Conservation (phyloP, 1,284 basidiomycete species). For the Trichosporon ovoides region DNA sequence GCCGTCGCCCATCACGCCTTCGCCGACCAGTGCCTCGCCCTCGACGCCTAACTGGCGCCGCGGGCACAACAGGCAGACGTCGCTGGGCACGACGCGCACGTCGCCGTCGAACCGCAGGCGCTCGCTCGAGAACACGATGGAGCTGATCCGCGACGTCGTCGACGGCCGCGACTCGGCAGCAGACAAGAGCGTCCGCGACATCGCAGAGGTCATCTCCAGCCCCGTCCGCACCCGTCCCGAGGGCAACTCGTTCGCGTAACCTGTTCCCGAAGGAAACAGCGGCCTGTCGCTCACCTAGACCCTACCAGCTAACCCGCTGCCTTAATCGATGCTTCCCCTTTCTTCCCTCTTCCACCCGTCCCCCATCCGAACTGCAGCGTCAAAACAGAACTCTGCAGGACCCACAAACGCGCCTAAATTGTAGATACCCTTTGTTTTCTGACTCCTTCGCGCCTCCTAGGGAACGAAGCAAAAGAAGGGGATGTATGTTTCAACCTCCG, state of each 20-base stretch:
- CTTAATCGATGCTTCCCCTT: too few species aligned
- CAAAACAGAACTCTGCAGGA: too few species aligned
- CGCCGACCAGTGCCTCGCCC: slow-evolving; percentile 46
- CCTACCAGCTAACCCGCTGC: too few species aligned
- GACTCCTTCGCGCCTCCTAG: too few species aligned
- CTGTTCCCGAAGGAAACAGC: too few species aligned
- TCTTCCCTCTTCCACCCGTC: too few species aligned
- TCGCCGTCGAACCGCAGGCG: slow-evolving; percentile 87
- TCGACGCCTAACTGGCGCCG: slow-evolving; percentile 38
- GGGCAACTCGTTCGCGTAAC: slow-evolving; percentile 15
- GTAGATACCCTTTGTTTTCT: too few species aligned
- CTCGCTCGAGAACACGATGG: slow-evolving; percentile 92
- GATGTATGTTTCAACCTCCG: too few species aligned
- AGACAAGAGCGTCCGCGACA: slow-evolving; percentile 41
- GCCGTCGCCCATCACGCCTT: slow-evolving; percentile 28
- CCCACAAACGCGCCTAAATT: too few species aligned
- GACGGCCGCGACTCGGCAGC: slow-evolving; percentile 58
- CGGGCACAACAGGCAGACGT: slow-evolving; percentile 79
- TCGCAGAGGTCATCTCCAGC: slow-evolving; percentile 48
- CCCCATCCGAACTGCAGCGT: too few species aligned
- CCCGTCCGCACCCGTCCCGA: slow-evolving; percentile 29
- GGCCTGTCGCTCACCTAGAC: too few species aligned
- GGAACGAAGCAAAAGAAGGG: too few species aligned
- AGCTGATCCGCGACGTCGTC: slow-evolving; percentile 82
- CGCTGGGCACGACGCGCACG: slow-evolving; percentile 93